Evolutionary conservation across 2,329 filamentous ascomycete species (phyloP), one percentile per base, ranked within the genome.

Genomic region (Sporothrix humicola): DNA sequence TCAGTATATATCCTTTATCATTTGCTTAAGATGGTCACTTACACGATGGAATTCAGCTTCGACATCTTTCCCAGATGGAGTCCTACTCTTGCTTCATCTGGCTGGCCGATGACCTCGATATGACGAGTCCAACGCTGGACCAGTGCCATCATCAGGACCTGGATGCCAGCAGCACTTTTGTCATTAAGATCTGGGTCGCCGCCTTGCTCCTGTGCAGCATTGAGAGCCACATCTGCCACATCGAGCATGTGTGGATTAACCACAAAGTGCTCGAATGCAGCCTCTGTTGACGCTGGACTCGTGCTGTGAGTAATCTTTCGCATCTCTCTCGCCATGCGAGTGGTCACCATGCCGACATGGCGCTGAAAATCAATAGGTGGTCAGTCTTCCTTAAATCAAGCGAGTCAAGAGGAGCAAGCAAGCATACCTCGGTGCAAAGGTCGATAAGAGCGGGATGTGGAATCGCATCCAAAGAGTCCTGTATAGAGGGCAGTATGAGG

Each of bases 61-160:
- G 63, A 20, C 63, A 73, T 69, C 44, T 26, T 26, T 3, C 56
- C 7, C 12, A 73, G 26, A 13, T 59, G 56, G 6, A 44, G n/a
- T 8, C 44, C 46, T 9, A 59, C 65, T 9, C n/a, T 46, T 37
- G n/a, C 15, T 15, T 74, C 73, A 42, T 72, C 59, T 15, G 69
- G 69, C 48, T 74, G 48, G 92, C 20, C 65, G 50, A 68, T 17
- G 9, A 72, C 61, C 26, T 63, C 50, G 15, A 72, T 37, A 20
- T 72, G 61, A 7, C 46, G 31, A 4, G 48, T 52, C 61, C 61
- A 72, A 10, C 61, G 15, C 10, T 42, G 50, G 10, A 68, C 31
- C 10, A 72, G 50, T 13, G 71, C 26, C n/a, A 65, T 42, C 42
- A 72, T 72, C 20, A 72, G 71, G 3, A 44, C 44, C 50, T 68